phyloP scores from a whole-genome alignment of 2,329 filamentous ascomycete genomes.

The Tolypocladium tundrense region DNA sequence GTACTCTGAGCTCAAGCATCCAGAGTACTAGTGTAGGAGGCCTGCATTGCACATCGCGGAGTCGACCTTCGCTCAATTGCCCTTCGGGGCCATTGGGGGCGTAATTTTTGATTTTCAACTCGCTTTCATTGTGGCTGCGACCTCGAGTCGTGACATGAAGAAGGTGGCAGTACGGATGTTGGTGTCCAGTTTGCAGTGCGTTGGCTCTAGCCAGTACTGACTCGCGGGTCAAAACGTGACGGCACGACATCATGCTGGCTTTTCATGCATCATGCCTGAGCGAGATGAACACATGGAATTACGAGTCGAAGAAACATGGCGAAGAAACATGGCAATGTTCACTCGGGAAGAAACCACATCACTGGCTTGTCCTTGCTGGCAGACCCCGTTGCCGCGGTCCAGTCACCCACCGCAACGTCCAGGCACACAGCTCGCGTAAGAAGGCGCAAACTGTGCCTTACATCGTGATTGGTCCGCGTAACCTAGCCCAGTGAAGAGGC shows the following conservation, averaged over 20 bases:
- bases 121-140: constrained; percentile 33
- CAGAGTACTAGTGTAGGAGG: constrained; percentile 28
- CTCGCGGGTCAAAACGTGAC: not conserved
- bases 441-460: not conserved
- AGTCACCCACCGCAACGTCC: not conserved
- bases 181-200: not conserved
- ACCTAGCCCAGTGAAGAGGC: no score
- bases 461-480: not conserved
- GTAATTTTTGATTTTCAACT: constrained; percentile 35
- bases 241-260: not conserved
- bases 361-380: not conserved
- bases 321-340: not conserved
- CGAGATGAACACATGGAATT: not conserved
- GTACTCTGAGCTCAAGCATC: constrained; percentile 32
- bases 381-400: not conserved
- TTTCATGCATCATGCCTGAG: not conserved
- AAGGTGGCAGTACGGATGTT: constrained; percentile 17
- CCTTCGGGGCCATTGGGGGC: constrained; percentile 40
- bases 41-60: constrained; percentile 46
- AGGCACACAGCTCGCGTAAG: not conserved
- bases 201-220: not conserved
- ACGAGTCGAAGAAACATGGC: no score
- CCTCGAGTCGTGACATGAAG: constrained; percentile 29
- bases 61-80: constrained; percentile 36
- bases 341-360: no score